Base-by-base conservation (phyloP, 2,329 filamentous ascomycete species). In the Sporothrix brunneoviolacea region DNA sequence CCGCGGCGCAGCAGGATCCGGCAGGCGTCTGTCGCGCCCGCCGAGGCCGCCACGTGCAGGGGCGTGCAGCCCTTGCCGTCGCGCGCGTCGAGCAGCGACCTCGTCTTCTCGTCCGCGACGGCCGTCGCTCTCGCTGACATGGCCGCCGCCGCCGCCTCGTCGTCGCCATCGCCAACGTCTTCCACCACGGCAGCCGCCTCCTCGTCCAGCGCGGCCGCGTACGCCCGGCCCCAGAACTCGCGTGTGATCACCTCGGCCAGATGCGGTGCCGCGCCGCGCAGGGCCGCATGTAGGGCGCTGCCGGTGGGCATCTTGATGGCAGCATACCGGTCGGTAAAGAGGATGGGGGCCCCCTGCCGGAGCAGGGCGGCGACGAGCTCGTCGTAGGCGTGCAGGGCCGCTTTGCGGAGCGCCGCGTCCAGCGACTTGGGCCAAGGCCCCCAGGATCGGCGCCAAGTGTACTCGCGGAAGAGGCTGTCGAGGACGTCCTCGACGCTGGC, bases 301-400 rank as follows among this genome's bases (percentile, higher is more conserved):
- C 35, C 39, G 19, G 24, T 4, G 22, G 22, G 21, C 33, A 19
- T 37, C 21, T 39, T 39, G 41, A 36, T 21, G 15, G 44, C 43
- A 7, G 13, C 9, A 27, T 47, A 18, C 15, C 44, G 24, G 36
- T 43, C 38, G 10, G 48, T 43, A n/a, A 35, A 54, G 3, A 27
- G 21, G 47, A 59, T 56, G 18, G 52, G 46, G 1, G 56, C 59
- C 27, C 57, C 58, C n/a, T 52, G 50, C n/a, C 57, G 55, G 10
- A 59, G 45, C 27, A 60, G 45, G 3, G 51, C 45, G n/a, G 53
- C 52, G 39, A 56, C 50, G 1, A 58, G 27, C 8, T 33, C 50
- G n/a, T 49, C 39, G 33, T 58, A 45, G 21, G 51, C 55, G 18
- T 40, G n/a, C 19, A 55, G 48, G 8, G 53, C 45, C 4, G 53